Base-by-base conservation (phyloP, 1,284 basidiomycete genomes). In the Apiotrichum laibachii region DNA sequence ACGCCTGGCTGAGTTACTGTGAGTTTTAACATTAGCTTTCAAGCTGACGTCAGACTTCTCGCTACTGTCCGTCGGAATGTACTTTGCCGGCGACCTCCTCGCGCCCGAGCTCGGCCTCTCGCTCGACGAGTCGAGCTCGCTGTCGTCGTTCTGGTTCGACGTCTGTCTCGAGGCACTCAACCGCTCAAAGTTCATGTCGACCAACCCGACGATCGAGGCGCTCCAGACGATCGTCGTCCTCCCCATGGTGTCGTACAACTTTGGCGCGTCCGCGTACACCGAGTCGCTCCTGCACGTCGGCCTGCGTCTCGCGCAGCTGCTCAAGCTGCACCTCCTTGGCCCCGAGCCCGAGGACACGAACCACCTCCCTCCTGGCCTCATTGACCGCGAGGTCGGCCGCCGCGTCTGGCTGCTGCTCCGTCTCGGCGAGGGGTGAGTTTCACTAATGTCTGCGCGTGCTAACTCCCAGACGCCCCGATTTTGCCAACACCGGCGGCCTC, bases 111-210 rank as follows among this genome's bases (percentile, higher is more conserved):
- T 65, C 42, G 56, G 50, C 11, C 56, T 62, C 22, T 49, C 63
- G 12, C n/a, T 47, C 13, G 60, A 65, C 34, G 63, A 65, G 53
- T 46, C 58, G 15, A 47, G 56, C 1, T 59, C 57, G 15, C 56
- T 65, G 19, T 56, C 63, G 9, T 59, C 63, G 11, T 61, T 61
- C 48, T 65, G 63, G 63, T 62, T 65, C 12, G 63, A 65, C 50
- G 63, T 65, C n/a, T 58, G 53, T 43, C 63, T 65, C 51, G 63
- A 65, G 50, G 63, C 63, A 10, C 60, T 65, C 42, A 65, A 65
- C 48, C 51, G 63, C 6, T 65, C 63, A 26, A 65, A 65, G 50
- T 65, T 65, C 56, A 60, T 65, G 60, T 62, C 60, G 19, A 65
- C 58, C 39, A 65, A 65, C 56, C 63, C 63, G 4, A 62, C 63